Evolutionary conservation across 2,329 filamentous ascomycete species (phyloP), one percentile per base, ranked within the genome.

Genomic region (Colletotrichum liriopes): DNA sequence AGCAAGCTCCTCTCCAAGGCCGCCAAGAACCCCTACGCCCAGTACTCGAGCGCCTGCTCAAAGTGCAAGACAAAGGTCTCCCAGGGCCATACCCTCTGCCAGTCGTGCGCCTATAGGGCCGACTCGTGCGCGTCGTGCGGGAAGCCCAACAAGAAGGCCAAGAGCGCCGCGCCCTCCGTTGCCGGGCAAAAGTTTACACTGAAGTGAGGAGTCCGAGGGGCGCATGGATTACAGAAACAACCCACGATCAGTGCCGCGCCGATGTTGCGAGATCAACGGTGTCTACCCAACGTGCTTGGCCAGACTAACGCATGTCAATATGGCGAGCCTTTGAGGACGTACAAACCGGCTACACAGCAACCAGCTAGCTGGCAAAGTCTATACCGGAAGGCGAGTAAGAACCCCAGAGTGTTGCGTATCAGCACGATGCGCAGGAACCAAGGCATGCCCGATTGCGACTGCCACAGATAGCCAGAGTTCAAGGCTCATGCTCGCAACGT

Each of bases 1-100:
- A 92, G 88, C 81, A 92, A 93, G 79, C 84, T 92, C 5, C 82
- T 92, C 41, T 92, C 89, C 69, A 89, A 91, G 75, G 86, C 87
- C 58, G 91, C 91, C 41, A 90, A 91, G 81, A 92, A 92, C 74
- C 90, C 90, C 0, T 92, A 91, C 75, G 90, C 90, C 2, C 86
- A 89, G 65, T 92, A 92, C 78, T 86, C 90, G 12, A 90, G 88
- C 76, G 86, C 87, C 0, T 92, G 90, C 76, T 85, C 86, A 11
- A 85, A 84, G 49, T 92, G 90, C 84, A 92, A 90, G 79, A 88
- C 87, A 37, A 92, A 91, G 78, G 86, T 90, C n/a, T 86, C 90
- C 14, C 86, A 90, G 76, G 90, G 90, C 16, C 85, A 86, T 77
- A 88, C 87, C 59, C 89, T 84, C 74, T 92, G 90, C 76, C 87